Evolutionary conservation across 805 yeast genomes (phyloP), one percentile per base, ranked within the genome.

Genomic region (Starmerella kuoi): DNA sequence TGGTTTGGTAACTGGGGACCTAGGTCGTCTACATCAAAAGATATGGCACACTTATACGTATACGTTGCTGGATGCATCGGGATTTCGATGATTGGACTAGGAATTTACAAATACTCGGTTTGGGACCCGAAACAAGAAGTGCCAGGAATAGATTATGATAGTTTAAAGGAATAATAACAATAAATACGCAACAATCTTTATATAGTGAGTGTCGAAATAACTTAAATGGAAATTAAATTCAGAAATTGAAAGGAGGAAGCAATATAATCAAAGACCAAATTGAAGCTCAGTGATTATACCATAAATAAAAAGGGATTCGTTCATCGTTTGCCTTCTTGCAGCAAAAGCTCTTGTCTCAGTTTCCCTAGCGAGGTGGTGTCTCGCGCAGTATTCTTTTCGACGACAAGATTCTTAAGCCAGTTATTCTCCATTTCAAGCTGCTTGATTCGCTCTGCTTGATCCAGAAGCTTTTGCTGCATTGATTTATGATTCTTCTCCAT

Each of bases 361-460:
- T 42, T 40, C 31, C 48, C 58, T 12, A 54, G 45, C 8, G 57
- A 52, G 15, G 53, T 35, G 17, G 50, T 45, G 36, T 60, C 63
- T 17, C 65, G 54, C 15, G 65, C 64, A 45, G 62, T 65, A 52
- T 62, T 65, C 56, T 84, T 81, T 61, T 85, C 88, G 35, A 81
- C 79, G 20, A 88, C 87, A 52, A 91, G 66, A 57, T 80, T 81
- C 63, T 83, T 74, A 53, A 88, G 69, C 61, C 93, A 69, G 56
- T 77, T 74, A 64, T 88, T 88, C 64, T 88, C 98, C 94, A 85
- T 84, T 63, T 87, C 94, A 50, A 88, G 65, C 42, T 88, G 83
- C 60, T 77, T 77, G 45, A 91, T 74, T 56, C 77, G 77, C 55
- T 73, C 69, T 60, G 86, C 94, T 48, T 86, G 68, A 19, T 66